A percentile compares a stretch with the other conserved stretches of the same genome.
phyloP scores from a whole-genome alignment of 2,329 filamentous ascomycete genomes.

The Nemania sp. region DNA sequence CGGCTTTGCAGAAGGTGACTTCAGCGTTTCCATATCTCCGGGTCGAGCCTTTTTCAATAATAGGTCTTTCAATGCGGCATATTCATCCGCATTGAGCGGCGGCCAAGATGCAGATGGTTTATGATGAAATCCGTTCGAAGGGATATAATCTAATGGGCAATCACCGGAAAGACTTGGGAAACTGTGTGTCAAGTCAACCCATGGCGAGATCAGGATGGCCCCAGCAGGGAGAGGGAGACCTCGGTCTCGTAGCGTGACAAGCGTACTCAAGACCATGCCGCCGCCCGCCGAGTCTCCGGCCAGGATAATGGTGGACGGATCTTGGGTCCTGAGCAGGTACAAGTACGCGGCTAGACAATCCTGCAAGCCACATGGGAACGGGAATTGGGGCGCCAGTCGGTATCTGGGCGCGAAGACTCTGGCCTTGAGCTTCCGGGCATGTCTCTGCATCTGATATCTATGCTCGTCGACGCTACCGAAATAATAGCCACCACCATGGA shows the following conservation, averaged over 20 bases:
- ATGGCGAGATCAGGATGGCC: conserved; percentile 88
- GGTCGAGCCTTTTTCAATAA: conserved; percentile 48
- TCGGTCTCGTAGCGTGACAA: conserved; percentile 82
- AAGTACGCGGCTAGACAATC: conserved; percentile 91
- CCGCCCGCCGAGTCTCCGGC: conserved; percentile 93
- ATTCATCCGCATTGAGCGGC: conserved; percentile 80
- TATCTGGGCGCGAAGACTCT: conserved; percentile 87
- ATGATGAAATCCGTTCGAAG: conserved; percentile 84
- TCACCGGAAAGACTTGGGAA: conserved; percentile 85
- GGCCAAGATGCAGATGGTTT: conserved; percentile 92
- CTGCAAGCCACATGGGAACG: conserved; percentile 89
- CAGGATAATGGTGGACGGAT: conserved; percentile 80
- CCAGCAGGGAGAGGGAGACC: conserved; percentile 85
- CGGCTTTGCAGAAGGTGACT: conserved; percentile 44
- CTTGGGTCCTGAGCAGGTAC: conserved; percentile 75
- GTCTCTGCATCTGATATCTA: conserved; percentile 96
- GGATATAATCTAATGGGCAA: conserved; percentile 83
- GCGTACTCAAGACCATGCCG: conserved; percentile 81
- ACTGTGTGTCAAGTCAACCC: conserved; percentile 94
- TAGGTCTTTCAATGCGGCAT: conserved; percentile 57
- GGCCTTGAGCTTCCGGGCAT: conserved; percentile 91
- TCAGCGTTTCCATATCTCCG: conserved; percentile 41
- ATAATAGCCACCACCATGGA: conserved; percentile 93
- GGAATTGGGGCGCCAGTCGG: conserved; percentile 88
- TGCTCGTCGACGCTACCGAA: conserved; percentile 96